These are phyloP conservation scores for Oryza australiensis DNA, from an alignment of 176 grass and related monocot species.

Conservation along the genomic window DNA sequence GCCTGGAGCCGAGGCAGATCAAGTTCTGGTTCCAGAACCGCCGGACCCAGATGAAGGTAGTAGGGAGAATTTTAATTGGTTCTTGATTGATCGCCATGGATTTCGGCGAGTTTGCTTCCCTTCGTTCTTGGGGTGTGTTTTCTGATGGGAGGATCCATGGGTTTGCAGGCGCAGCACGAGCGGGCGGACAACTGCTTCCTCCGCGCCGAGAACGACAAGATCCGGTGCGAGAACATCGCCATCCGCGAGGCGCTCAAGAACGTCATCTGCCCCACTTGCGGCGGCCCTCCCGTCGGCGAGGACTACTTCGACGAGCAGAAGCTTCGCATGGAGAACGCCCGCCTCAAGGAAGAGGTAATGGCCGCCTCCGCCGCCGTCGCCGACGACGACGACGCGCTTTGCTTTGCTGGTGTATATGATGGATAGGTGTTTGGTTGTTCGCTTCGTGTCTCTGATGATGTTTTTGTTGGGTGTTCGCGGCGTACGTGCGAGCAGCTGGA, in stretches of 20 bases:
- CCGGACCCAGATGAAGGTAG: constrained; percentile 97
- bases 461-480: background rate
- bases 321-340: constrained; percentile 89
- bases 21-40: constrained; percentile 99
- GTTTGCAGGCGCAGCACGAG: constrained; percentile 80
- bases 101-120: background rate
- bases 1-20: constrained; percentile 89
- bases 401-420: background rate
- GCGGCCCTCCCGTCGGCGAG: constrained; percentile 66
- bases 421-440: too few species aligned
- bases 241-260: constrained; percentile 93
- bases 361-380: too few species aligned
- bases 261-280: constrained; percentile 85
- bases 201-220: constrained; percentile 94
- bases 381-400: background rate
- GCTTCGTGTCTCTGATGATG: background rate
- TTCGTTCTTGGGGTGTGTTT: background rate
- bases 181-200: constrained; percentile 87
- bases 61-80: background rate
- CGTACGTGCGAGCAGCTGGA: constrained; percentile 53
- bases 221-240: constrained; percentile 95
- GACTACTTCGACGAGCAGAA: constrained; percentile 99
- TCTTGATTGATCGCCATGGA: background rate
- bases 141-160: background rate
- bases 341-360: constrained; percentile 81